Evolutionary conservation across 495 filamentous ascomycete genomes (phyloP).

Genomic region (Penicillium soppii): DNA sequence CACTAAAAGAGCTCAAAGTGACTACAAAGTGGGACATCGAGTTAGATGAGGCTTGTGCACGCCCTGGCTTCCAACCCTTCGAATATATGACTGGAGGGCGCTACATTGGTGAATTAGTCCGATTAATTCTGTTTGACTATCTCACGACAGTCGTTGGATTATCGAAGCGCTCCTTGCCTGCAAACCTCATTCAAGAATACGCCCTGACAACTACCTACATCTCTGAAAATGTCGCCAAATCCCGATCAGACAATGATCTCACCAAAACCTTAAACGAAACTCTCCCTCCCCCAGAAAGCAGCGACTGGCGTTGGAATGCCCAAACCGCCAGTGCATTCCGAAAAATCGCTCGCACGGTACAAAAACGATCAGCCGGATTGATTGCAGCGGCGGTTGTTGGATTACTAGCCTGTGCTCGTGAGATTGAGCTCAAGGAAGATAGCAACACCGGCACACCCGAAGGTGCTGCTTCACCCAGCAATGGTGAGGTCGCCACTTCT

Average conservation of each 20-base stretch:
- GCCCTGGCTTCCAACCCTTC: constrained; percentile 79
- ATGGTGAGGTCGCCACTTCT: constrained; percentile 15
- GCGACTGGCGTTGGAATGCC: constrained; percentile 59
- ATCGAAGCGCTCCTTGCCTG: constrained; percentile 49
- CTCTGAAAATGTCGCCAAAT: constrained; percentile 58
- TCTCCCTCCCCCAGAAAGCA: constrained; percentile 48
- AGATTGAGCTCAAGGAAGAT: constrained; percentile 55
- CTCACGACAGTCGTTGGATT: constrained; percentile 44
- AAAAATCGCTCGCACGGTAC: constrained; percentile 61
- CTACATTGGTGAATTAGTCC: constrained; percentile 80
- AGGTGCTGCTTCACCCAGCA: constrained; percentile 29
- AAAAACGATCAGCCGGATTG: constrained; percentile 68
- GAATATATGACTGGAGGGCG: constrained; percentile 86
- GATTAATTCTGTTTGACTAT: constrained; percentile 69
- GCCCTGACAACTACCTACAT: constrained; percentile 69
- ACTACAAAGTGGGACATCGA: constrained; percentile 70
- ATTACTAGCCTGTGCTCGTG: constrained; percentile 63
- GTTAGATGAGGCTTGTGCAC: constrained; percentile 64
- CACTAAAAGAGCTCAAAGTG: constrained; percentile 60
- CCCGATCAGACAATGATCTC: constrained; percentile 45
- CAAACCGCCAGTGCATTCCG: constrained; percentile 55
- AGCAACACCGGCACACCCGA: constrained; percentile 40
- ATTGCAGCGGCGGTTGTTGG: constrained; percentile 70
- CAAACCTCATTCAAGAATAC: constrained; percentile 56
- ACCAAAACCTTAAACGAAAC: constrained; percentile 51